Base-by-base conservation (phyloP, 176 grass and related monocot genomes). In the Carex parvula region DNA sequence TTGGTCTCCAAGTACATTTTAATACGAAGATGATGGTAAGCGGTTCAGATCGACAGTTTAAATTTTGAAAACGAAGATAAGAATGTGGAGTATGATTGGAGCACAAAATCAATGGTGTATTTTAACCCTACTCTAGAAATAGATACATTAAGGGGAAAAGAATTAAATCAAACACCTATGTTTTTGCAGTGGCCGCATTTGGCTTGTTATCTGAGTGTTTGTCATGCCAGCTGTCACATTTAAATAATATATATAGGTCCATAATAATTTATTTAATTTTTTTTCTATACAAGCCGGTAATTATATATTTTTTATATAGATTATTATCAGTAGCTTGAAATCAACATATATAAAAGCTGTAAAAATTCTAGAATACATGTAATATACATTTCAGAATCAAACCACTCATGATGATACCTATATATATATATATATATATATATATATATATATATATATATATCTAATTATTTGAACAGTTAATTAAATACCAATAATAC, bases 401-500 rank as follows among this genome's bases (percentile, higher is more conserved):
- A 46, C 29, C 70, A 50, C 70, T 52, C 70, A 50, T 73, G 41
- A 73, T 73, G 33, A 35, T 35, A 35, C 22, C n/a, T n/a, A n/a
- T n/a, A n/a, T n/a, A n/a, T n/a, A n/a, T n/a, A n/a, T n/a, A n/a
- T n/a, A n/a, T n/a, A n/a, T n/a, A n/a, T n/a, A n/a, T n/a, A n/a
- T n/a, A n/a, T n/a, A n/a, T n/a, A n/a, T n/a, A n/a, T n/a, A n/a
- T n/a, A n/a, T n/a, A n/a, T n/a, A n/a, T n/a, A n/a, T n/a, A n/a
- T n/a, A n/a, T n/a, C n/a, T n/a, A n/a, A n/a, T 50, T 10, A 50
- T 33, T 68, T 35, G 64, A 33, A 37, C 64, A 68, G 32, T 35
- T 66, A 74, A 71, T 35, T 66, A 74, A 71, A 20, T 71, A n/a
- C 35, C 21, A 9, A 74, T 3, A 74, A 22, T 74, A 74, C 70